Conservation (phyloP, 352 stramenopile genomes). For the Globisporangium paddicum region DNA sequence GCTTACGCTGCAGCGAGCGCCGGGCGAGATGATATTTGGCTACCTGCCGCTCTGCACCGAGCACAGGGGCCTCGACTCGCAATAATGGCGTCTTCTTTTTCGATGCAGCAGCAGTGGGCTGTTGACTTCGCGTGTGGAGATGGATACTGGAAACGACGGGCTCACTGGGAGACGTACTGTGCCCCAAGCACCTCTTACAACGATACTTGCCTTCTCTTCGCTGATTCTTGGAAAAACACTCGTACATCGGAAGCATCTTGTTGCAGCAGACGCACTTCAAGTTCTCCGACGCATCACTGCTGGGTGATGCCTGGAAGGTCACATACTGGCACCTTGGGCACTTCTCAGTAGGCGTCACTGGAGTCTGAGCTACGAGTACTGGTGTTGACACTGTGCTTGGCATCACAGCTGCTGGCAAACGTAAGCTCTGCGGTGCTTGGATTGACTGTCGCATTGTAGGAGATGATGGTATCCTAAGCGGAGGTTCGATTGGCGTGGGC, state of each 20-base stretch:
- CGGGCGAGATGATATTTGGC: slow-evolving; percentile 16
- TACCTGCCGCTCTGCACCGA: slow-evolving; percentile 3
- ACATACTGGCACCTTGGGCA: neutral
- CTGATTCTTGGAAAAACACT: slow-evolving; percentile 5
- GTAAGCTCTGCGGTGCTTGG: neutral
- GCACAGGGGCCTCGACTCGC: neutral
- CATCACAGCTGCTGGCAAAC: too few species aligned
- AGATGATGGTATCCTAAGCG: neutral
- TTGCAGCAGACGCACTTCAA: neutral
- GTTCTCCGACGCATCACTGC: neutral
- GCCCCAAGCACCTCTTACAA: slow-evolving; percentile 3
- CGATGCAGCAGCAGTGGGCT: too few species aligned
- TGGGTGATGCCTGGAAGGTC: neutral
- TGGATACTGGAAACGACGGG: too few species aligned
- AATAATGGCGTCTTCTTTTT: neutral
- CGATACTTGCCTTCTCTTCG: neutral
- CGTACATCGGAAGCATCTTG: neutral
- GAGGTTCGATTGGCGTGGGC: too few species aligned
- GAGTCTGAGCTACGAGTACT: neutral
- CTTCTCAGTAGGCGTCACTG: neutral
- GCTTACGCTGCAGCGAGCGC: slow-evolving; percentile 15
- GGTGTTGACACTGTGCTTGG: neutral
- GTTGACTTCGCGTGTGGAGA: too few species aligned
- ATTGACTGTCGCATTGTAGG: neutral
- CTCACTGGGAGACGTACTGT: too few species aligned